Percentiles rank a stretch among this genome's conserved stretches.
Evolutionary conservation across 2,329 filamentous ascomycete species (phyloP).

Genomic region (Rutstroemia sp.): DNA sequence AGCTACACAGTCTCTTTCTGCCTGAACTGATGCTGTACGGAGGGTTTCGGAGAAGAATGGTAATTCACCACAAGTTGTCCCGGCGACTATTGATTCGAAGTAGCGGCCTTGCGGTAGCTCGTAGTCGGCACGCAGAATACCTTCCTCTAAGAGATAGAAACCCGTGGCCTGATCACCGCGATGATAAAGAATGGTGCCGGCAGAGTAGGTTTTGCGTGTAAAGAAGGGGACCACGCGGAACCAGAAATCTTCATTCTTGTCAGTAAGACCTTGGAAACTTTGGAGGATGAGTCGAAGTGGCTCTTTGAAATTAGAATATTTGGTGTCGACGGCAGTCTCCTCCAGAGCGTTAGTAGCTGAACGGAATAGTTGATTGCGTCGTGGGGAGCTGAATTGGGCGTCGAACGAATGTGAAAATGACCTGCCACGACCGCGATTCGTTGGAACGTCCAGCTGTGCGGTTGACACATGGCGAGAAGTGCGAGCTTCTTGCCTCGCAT

Average conservation of each 20-base stretch:
- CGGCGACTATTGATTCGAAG: conserved; percentile 86
- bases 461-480: conserved; percentile 36
- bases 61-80: conserved; percentile 90
- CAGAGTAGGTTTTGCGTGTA: conserved; percentile 54
- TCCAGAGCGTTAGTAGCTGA: conserved; percentile 71
- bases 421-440: conserved; percentile 8
- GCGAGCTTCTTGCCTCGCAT: conserved; percentile 58
- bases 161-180: conserved; percentile 70
- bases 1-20: conserved; percentile 72
- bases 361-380: conserved; percentile 67
- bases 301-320: conserved; percentile 83
- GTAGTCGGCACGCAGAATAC: conserved; percentile 86
- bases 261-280: conserved; percentile 84
- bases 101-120: conserved; percentile 82
- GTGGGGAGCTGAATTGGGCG: conserved; percentile 63
- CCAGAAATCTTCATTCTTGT: conserved; percentile 93
- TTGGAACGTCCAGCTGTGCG: conserved; percentile 23
- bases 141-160: conserved; percentile 86
- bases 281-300: conserved; percentile 88
- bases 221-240: conserved; percentile 75
- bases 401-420: conserved; percentile 47
- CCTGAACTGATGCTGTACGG: conserved; percentile 77
- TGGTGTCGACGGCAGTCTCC: conserved; percentile 49
- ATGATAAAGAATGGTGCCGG: conserved; percentile 69
- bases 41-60: conserved; percentile 92